phyloP scores from a whole-genome alignment of 192 early-diverging fungal species.

The Coemansia sp. region DNA sequence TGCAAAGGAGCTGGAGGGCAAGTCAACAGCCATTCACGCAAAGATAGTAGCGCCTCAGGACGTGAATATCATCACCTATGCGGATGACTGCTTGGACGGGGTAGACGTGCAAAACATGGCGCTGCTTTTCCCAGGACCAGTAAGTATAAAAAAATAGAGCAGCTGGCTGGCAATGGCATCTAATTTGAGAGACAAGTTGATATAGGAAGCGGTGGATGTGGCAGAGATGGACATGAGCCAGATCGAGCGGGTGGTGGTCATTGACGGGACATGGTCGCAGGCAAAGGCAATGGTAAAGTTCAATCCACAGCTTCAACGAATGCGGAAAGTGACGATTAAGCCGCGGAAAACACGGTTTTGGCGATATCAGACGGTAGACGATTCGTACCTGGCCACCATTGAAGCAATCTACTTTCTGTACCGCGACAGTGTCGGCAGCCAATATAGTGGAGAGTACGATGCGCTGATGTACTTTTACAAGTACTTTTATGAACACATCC shows the following conservation, averaged over 20 bases:
- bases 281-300: slow-evolving; percentile 62
- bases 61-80: slow-evolving; percentile 61
- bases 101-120: slow-evolving; percentile 66
- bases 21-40: slow-evolving; percentile 87
- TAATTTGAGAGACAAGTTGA: slow-evolving; percentile 12
- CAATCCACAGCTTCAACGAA: slow-evolving; percentile 41
- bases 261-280: slow-evolving; percentile 97
- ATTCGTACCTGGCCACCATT: slow-evolving; percentile 82
- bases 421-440: slow-evolving; percentile 65
- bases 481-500: slow-evolving; percentile 84
- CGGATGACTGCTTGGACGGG: slow-evolving; percentile 54
- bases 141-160: slow-evolving; percentile 9
- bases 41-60: slow-evolving; percentile 69
- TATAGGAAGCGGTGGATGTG: slow-evolving; percentile 62
- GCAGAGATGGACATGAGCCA: slow-evolving; percentile 61
- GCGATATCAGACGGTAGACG: slow-evolving; percentile 79
- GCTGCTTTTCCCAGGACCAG: slow-evolving; percentile 81
- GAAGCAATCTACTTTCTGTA: slow-evolving; percentile 95
- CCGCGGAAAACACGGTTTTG: slow-evolving; percentile 84
- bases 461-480: slow-evolving; percentile 90
- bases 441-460: slow-evolving; percentile 80
- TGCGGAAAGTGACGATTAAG: slow-evolving; percentile 64
- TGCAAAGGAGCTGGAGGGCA: slow-evolving; percentile 72
- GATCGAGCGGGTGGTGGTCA: slow-evolving; percentile 78
- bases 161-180: background rate